These are phyloP conservation scores for Trametes sp. DNA, from an alignment of 1,284 basidiomycete genomes.

Conservation along the genomic window DNA sequence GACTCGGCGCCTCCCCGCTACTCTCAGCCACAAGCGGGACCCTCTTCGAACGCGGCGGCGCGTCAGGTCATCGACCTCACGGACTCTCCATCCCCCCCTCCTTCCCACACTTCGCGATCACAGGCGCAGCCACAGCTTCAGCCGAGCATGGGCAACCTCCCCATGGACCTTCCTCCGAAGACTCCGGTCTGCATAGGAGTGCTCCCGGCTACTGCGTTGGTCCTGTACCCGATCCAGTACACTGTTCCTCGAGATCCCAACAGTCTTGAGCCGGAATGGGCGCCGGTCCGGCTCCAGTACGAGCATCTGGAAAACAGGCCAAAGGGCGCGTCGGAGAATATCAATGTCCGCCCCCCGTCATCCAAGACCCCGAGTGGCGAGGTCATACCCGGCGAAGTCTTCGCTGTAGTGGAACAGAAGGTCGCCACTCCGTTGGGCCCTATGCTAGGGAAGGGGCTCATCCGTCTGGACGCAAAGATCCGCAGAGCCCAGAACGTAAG, in stretches of 20 bases:
- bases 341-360: constrained; percentile 81
- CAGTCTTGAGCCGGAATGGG: constrained; percentile 69
- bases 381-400: constrained; percentile 63
- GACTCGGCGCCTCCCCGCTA: constrained; percentile 11
- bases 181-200: constrained; percentile 91
- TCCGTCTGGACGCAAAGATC: constrained; percentile 85
- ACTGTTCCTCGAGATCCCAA: constrained; percentile 57
- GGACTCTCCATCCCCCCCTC: constrained; percentile 74
- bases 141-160: constrained; percentile 31
- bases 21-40: not conserved
- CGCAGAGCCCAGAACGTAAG: constrained; percentile 67
- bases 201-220: constrained; percentile 80
- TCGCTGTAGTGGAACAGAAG: constrained; percentile 88
- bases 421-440: constrained; percentile 81
- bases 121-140: constrained; percentile 30
- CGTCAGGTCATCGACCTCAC: constrained; percentile 80
- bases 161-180: constrained; percentile 66
- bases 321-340: constrained; percentile 68
- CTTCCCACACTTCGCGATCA: constrained; percentile 41
- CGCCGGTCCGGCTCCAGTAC: constrained; percentile 78
- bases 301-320: constrained; percentile 67
- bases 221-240: constrained; percentile 87
- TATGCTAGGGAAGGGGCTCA: constrained; percentile 83
- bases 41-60: constrained; percentile 16
- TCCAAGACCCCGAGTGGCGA: constrained; percentile 58